A percentile compares a stretch with the other conserved stretches of the same genome.
Conservation (phyloP, 2,329 filamentous ascomycete species). For the Fusarium pseudograminearum region DNA sequence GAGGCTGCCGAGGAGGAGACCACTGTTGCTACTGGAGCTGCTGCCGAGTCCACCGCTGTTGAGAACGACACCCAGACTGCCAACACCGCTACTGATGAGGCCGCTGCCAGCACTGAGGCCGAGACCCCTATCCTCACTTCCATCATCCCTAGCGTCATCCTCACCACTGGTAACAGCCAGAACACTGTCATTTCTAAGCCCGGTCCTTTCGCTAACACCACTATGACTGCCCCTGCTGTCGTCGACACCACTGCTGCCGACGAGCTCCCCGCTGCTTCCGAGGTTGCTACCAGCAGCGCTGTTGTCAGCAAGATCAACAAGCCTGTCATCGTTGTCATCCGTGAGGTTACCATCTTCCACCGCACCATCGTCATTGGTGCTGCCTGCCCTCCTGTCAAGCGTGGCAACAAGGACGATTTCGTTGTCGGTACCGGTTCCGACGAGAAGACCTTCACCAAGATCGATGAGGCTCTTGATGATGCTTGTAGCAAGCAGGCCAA, state of each 20-base stretch:
- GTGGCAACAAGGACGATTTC: slow-evolving; percentile 36
- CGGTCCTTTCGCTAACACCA: slow-evolving; percentile 41
- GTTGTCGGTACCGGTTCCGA: slow-evolving; percentile 39
- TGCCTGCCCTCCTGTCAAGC: slow-evolving; percentile 45
- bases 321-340: slow-evolving; percentile 42
- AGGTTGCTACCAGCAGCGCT: slow-evolving; percentile 34
- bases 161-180: slow-evolving; percentile 34
- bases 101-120: slow-evolving; percentile 19
- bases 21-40: slow-evolving; percentile 13
- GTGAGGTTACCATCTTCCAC: slow-evolving; percentile 43
- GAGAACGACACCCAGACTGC: slow-evolving; percentile 30
- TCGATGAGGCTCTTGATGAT: slow-evolving; percentile 41
- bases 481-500: slow-evolving; percentile 47
- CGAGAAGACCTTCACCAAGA: slow-evolving; percentile 36
- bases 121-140: slow-evolving; percentile 25
- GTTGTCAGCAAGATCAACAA: slow-evolving; percentile 33
- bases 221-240: slow-evolving; percentile 28
- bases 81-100: slow-evolving; percentile 31
- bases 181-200: slow-evolving; percentile 23
- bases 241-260: slow-evolving; percentile 19
- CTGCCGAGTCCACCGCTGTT: slow-evolving; percentile 14
- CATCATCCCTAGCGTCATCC: slow-evolving; percentile 40
- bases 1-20: slow-evolving; percentile 15
- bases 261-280: slow-evolving; percentile 21
- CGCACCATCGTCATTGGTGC: slow-evolving; percentile 43